These are phyloP conservation scores for Polyporus arcularius DNA, from an alignment of 768 basidiomycete genomes.

Conservation along the genomic window DNA sequence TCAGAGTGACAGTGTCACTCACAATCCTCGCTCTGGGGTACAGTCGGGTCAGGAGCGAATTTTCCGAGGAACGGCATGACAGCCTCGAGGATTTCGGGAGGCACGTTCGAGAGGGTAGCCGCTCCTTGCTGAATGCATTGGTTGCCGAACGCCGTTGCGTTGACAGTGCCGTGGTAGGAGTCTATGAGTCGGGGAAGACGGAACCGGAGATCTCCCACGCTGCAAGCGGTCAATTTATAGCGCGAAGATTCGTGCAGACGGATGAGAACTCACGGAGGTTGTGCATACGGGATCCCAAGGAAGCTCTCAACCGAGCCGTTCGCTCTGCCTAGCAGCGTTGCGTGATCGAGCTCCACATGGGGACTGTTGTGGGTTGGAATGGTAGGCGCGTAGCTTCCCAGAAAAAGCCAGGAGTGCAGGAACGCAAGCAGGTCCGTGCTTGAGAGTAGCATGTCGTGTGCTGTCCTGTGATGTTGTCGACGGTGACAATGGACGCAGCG, in stretches of 20 bases:
- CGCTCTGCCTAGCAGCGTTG: conserved; percentile 23
- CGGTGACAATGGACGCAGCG: too few species aligned
- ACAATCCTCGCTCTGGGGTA: conserved; percentile 20
- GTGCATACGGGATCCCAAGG: conserved; percentile 31
- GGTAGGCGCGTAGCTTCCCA: too few species aligned
- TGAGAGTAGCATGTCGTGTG: too few species aligned
- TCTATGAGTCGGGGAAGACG: conserved; percentile 16
- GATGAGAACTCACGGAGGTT: conserved; percentile 28
- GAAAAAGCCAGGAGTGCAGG: too few species aligned
- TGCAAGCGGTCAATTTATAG: not conserved
- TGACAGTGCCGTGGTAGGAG: conserved; percentile 8
- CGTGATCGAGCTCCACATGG: conserved; percentile 25
- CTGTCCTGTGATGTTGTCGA: too few species aligned
- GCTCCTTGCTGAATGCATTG: conserved; percentile 20
- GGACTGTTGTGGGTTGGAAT: too few species aligned
- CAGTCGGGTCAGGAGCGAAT: not conserved
- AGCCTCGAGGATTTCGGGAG: not conserved
- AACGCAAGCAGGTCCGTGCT: too few species aligned
- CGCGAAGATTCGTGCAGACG: not conserved
- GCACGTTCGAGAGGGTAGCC: not conserved
- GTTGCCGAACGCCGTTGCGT: conserved; percentile 21
- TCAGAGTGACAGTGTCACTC: not conserved
- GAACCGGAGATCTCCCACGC: conserved; percentile 23
- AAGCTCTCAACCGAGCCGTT: conserved; percentile 17
- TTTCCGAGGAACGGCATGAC: not conserved